Conservation (phyloP, 2,329 filamentous ascomycete species). For the Pseudophaeomoniella oleicola region DNA sequence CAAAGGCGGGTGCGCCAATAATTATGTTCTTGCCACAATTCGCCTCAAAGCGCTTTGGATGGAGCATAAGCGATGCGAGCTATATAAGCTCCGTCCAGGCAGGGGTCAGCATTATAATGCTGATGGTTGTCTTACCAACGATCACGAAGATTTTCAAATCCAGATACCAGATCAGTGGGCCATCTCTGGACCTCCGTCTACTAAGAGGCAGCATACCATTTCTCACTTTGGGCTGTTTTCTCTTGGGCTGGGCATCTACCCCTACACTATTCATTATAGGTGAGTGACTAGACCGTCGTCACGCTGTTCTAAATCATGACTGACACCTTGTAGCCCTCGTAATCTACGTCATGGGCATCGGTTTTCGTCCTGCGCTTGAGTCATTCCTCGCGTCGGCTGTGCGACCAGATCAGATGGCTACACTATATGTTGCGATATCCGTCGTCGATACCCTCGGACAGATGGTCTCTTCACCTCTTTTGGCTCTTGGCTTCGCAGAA, state of each 20-base stretch:
- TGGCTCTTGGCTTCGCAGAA: constrained; percentile 1
- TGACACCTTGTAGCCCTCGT: background rate
- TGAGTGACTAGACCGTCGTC: background rate
- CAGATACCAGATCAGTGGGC: background rate
- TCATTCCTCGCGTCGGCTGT: constrained; percentile 1
- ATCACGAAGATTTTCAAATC: background rate
- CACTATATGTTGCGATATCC: background rate
- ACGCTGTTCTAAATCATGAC: background rate
- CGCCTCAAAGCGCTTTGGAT: constrained; percentile 1
- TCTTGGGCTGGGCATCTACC: background rate
- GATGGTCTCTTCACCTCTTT: background rate
- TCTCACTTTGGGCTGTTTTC: background rate
- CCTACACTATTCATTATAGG: background rate
- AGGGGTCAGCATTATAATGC: background rate
- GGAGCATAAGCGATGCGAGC: background rate
- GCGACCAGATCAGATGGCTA: background rate
- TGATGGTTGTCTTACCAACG: background rate
- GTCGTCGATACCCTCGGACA: constrained; percentile 1
- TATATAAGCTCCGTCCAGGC: background rate
- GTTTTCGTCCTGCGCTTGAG: background rate
- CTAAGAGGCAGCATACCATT: background rate
- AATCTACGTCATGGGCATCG: background rate
- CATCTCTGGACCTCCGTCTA: background rate
- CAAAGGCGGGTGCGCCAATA: background rate
- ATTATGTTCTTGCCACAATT: constrained; percentile 1